phyloP scores from a whole-genome alignment of 1,284 basidiomycete genomes.

The Phylloboletellus chloephorus region DNA sequence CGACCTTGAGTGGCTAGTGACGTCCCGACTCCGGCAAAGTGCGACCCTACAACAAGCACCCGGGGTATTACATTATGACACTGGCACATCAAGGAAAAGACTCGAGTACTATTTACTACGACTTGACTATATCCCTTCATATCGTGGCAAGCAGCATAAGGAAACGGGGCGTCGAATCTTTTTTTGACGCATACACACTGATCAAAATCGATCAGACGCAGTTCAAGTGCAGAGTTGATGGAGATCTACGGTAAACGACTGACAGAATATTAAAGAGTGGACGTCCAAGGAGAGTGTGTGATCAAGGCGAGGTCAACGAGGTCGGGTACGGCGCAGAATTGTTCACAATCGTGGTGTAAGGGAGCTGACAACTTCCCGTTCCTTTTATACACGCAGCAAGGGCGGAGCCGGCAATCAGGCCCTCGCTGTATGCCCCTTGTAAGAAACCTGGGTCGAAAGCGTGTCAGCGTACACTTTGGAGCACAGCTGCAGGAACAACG shows the following conservation, averaged over 20 bases:
- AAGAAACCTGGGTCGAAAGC: conserved; percentile 34
- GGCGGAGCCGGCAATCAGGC: conserved; percentile 31
- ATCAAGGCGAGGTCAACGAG: conserved; percentile 10
- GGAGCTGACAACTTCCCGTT: conserved; percentile 26
- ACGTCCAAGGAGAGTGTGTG: background rate
- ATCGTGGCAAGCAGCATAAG: too few relatives aligned
- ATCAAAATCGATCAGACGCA: too few relatives aligned
- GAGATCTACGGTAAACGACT: background rate
- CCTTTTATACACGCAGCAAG: conserved; percentile 38
- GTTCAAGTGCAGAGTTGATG: background rate
- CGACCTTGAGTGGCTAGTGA: too few relatives aligned
- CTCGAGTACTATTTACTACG: too few relatives aligned
- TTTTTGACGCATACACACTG: too few relatives aligned
- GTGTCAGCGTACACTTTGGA: background rate
- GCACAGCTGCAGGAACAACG: conserved; percentile 10
- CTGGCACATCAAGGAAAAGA: too few relatives aligned
- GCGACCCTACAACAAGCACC: too few relatives aligned
- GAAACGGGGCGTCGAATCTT: too few relatives aligned
- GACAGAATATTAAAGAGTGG: background rate
- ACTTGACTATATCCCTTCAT: too few relatives aligned
- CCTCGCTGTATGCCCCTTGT: conserved; percentile 45
- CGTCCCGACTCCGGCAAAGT: too few relatives aligned
- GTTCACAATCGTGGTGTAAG: conserved; percentile 25
- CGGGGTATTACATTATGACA: too few relatives aligned
- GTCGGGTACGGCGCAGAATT: conserved; percentile 22